Evolutionary conservation across 257 asterid genomes (phyloP).

Genomic region (Fraxinus quadrangulata): DNA sequence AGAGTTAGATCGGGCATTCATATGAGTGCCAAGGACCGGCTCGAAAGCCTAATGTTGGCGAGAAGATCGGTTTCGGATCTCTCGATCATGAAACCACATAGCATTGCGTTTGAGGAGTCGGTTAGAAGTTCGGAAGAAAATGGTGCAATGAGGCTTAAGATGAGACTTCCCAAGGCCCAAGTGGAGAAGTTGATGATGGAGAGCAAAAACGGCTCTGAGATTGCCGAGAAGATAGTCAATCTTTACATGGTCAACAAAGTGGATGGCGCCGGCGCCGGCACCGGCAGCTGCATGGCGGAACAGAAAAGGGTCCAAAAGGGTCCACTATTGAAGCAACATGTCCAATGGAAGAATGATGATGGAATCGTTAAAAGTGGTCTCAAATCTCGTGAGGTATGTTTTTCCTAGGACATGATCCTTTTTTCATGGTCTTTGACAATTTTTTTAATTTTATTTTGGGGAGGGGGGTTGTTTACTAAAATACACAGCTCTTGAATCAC

Average conservation of each 20-base stretch:
- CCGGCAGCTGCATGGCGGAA: slow-evolving; percentile 21
- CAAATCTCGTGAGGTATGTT: slow-evolving; percentile 66
- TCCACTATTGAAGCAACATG: slow-evolving; percentile 7
- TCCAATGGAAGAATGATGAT: slow-evolving; percentile 11
- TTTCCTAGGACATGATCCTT: slow-evolving; percentile 18
- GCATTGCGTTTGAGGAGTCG: slow-evolving; percentile 20
- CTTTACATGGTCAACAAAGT: slow-evolving; percentile 48
- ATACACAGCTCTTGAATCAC: background rate
- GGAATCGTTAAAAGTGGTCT: slow-evolving; percentile 30
- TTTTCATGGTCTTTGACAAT: slow-evolving; percentile 18
- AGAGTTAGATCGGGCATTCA: slow-evolving; percentile 88
- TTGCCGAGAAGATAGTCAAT: slow-evolving; percentile 59
- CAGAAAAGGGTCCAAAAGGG: background rate
- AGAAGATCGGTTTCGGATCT: slow-evolving; percentile 47
- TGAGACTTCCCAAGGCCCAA: slow-evolving; percentile 43
- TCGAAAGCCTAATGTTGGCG: slow-evolving; percentile 44
- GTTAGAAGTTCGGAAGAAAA: background rate
- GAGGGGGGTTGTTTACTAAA: background rate
- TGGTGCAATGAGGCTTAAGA: slow-evolving; percentile 33
- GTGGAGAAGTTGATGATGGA: slow-evolving; percentile 54
- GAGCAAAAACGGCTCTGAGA: slow-evolving; percentile 61
- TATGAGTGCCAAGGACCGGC: slow-evolving; percentile 60
- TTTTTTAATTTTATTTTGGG: too few species aligned
- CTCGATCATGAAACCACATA: slow-evolving; percentile 34
- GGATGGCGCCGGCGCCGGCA: background rate